phyloP scores from a whole-genome alignment of 768 basidiomycete genomes.

The Suillus clintonianus region DNA sequence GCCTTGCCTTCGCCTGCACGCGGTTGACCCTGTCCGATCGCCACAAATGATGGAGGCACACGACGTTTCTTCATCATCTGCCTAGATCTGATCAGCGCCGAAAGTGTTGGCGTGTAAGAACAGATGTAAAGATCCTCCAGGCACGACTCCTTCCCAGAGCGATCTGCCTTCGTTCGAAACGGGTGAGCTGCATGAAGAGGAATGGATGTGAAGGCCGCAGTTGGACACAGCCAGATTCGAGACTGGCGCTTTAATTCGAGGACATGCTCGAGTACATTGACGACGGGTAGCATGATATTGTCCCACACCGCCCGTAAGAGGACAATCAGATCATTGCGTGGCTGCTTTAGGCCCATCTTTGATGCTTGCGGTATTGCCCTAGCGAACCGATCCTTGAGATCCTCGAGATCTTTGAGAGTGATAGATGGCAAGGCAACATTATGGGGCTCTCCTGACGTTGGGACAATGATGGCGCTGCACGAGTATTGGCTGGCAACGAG shows the following conservation, averaged over 20 bases:
- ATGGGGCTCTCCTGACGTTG: neutral
- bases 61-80: neutral
- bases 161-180: constrained; percentile 12
- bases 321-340: neutral
- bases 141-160: neutral
- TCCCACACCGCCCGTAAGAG: constrained; percentile 3
- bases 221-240: constrained; percentile 12
- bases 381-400: constrained; percentile 1
- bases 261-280: neutral
- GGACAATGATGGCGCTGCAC: constrained; percentile 16
- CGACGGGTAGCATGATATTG: neutral
- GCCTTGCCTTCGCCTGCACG: neutral
- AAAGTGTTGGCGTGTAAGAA: constrained; percentile 10
- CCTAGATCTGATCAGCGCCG: constrained; percentile 11
- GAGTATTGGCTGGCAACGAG: constrained; percentile 13
- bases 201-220: constrained; percentile 5
- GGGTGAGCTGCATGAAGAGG: constrained; percentile 25
- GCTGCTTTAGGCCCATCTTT: no score
- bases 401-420: constrained; percentile 12
- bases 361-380: no score
- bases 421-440: constrained; percentile 19
- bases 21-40: constrained; percentile 5
- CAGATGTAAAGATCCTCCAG: constrained; percentile 7
- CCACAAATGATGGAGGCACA: neutral
- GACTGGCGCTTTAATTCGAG: neutral